Percentiles rank a stretch among this genome's conserved stretches.
phyloP scores from a whole-genome alignment of 345 rosid species.

The Lepidium sativum region DNA sequence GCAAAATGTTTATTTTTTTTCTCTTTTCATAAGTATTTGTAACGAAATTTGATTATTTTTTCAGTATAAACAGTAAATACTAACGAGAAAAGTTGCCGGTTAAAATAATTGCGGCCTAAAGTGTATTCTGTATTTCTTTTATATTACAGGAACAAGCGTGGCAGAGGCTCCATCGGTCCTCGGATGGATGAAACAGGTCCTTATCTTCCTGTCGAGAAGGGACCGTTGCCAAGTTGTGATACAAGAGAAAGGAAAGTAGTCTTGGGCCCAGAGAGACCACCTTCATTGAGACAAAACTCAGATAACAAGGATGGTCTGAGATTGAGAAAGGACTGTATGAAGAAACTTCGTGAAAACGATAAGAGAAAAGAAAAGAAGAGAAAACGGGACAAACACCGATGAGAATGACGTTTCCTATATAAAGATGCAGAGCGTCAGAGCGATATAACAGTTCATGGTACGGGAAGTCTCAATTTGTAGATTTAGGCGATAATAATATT shows the following conservation, averaged over 20 bases:
- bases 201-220: conserved; percentile 38
- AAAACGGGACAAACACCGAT: conserved; percentile 6
- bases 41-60: not conserved
- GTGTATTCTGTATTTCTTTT: not conserved
- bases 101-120: not conserved
- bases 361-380: conserved; percentile 27
- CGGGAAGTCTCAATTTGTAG: not conserved
- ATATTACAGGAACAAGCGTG: conserved; percentile 58
- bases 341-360: conserved; percentile 39
- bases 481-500: not conserved
- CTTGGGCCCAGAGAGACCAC: conserved; percentile 55
- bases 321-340: conserved; percentile 29
- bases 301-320: conserved; percentile 12
- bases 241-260: conserved; percentile 20
- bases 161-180: conserved; percentile 83
- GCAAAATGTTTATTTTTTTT: no score
- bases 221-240: conserved; percentile 18
- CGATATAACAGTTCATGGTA: not conserved
- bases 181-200: conserved; percentile 97
- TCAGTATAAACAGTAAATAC: no score
- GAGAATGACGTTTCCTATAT: not conserved
- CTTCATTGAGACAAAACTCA: conserved; percentile 7
- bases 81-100: no score
- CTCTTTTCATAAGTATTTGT: no score
- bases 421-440: not conserved